phyloP scores from a whole-genome alignment of 2,329 filamentous ascomycete species.

The Claviceps maximensis region DNA sequence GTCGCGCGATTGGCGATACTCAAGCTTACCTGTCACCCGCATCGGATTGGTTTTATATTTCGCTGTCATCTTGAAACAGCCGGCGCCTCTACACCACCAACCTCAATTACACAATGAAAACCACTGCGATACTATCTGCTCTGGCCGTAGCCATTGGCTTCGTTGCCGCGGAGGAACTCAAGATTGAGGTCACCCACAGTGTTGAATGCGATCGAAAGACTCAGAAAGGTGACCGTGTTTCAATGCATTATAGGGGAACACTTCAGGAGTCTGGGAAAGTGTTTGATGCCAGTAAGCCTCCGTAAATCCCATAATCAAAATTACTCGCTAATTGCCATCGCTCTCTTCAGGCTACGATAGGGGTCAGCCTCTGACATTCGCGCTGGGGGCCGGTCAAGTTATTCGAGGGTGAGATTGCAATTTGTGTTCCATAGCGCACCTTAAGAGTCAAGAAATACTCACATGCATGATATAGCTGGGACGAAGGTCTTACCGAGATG shows the following conservation, averaged over 20 bases:
- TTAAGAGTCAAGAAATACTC: constrained; percentile 8
- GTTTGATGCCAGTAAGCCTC: constrained; percentile 59
- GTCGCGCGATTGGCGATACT: too few relatives aligned
- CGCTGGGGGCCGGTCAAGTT: constrained; percentile 65
- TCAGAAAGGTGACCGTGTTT: constrained; percentile 60
- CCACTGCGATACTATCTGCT: constrained; percentile 33
- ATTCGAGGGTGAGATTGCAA: constrained; percentile 60
- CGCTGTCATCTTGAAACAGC: too few relatives aligned
- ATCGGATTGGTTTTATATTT: too few relatives aligned
- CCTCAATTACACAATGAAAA: constrained; percentile 32
- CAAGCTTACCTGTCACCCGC: too few relatives aligned
- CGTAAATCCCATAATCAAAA: background rate
- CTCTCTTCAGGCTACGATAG: constrained; percentile 51
- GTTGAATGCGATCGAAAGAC: constrained; percentile 73
- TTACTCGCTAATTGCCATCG: background rate
- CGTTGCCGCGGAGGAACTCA: constrained; percentile 47
- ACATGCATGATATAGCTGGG: constrained; percentile 48
- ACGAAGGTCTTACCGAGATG: constrained; percentile 82
- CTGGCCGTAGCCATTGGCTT: constrained; percentile 37
- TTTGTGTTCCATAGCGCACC: background rate
- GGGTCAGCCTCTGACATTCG: constrained; percentile 63
- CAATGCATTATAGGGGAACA: constrained; percentile 81
- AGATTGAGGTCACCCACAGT: constrained; percentile 62
- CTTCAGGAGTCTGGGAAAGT: constrained; percentile 58
- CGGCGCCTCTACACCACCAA: too few relatives aligned